These are phyloP conservation scores for Populus pruinosa DNA, from an alignment of 345 rosid genomes.

Conservation along the genomic window DNA sequence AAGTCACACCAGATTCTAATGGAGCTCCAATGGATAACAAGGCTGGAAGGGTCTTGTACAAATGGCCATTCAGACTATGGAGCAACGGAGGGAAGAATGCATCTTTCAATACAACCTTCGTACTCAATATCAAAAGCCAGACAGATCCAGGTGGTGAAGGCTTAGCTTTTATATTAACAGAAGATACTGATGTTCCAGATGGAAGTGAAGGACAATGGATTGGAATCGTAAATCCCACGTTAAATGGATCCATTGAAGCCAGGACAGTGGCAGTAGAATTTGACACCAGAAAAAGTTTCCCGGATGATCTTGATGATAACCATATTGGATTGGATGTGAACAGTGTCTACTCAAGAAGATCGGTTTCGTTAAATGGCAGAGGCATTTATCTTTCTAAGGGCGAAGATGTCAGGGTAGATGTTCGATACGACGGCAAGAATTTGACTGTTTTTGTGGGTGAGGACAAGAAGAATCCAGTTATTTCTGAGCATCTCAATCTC, in stretches of 20 bases:
- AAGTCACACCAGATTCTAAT: constrained; percentile 50
- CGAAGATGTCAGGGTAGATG: constrained; percentile 11
- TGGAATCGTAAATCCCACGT: constrained; percentile 41
- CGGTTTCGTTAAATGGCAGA: constrained; percentile 32
- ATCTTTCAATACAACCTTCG: constrained; percentile 56
- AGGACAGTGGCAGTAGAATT: constrained; percentile 58
- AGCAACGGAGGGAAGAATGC: constrained; percentile 17
- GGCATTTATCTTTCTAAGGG: constrained; percentile 30
- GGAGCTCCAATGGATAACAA: constrained; percentile 20
- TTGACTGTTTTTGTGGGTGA: constrained; percentile 38
- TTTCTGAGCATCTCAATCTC: constrained; percentile 47
- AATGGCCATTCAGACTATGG: constrained; percentile 41
- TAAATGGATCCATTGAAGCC: constrained; percentile 28
- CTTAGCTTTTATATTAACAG: constrained; percentile 56
- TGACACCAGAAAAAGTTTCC: constrained; percentile 56
- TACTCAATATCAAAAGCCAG: constrained; percentile 35
- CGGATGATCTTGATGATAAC: constrained; percentile 51
- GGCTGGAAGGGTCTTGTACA: constrained; percentile 45
- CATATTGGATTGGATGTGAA: constrained; percentile 66
- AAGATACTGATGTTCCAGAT: constrained; percentile 16
- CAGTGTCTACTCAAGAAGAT: constrained; percentile 36
- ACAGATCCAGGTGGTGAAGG: constrained; percentile 66
- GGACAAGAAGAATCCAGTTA: constrained; percentile 19
- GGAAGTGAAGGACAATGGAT: constrained; percentile 66
- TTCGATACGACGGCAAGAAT: constrained; percentile 46